Evolutionary conservation across 2,329 filamentous ascomycete species (phyloP).

Genomic region (Beauveria medogensis): DNA sequence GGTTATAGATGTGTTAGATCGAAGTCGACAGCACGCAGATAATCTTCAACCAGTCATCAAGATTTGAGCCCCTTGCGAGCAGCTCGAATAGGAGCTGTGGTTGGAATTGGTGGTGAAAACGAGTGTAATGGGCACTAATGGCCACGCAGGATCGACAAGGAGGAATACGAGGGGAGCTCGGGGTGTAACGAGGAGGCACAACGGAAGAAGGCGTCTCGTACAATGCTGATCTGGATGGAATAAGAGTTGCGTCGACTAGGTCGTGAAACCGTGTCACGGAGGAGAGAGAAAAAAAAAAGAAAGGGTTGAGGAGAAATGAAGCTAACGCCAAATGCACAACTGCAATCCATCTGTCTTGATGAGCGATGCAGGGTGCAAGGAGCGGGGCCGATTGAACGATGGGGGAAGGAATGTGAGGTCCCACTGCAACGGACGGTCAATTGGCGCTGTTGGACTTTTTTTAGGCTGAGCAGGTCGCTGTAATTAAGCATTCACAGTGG

Average conservation of each 20-base stretch:
- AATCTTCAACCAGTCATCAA: background rate
- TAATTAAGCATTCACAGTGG: background rate
- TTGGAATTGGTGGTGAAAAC: slow-evolving; percentile 5
- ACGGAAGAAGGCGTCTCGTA: background rate
- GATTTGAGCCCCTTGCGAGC: background rate
- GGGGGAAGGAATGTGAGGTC: too few species aligned
- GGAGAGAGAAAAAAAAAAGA: background rate
- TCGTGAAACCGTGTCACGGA: background rate
- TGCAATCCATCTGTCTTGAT: background rate
- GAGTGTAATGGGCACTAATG: slow-evolving; percentile 12
- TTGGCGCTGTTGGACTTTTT: too few species aligned
- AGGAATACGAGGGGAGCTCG: background rate
- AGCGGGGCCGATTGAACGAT: background rate
- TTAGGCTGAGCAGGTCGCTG: background rate
- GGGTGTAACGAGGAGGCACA: background rate
- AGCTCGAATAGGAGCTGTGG: background rate
- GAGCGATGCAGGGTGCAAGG: background rate
- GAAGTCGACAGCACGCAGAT: background rate
- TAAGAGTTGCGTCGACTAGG: background rate
- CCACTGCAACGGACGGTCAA: too few species aligned
- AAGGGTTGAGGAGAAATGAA: background rate
- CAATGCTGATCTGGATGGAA: background rate
- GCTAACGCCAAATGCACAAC: slow-evolving; percentile 1
- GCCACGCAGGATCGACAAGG: slow-evolving; percentile 3
- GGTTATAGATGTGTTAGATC: background rate